Evolutionary conservation across 768 basidiomycete species (phyloP).

Genomic region (Cubamyces lactineus): DNA sequence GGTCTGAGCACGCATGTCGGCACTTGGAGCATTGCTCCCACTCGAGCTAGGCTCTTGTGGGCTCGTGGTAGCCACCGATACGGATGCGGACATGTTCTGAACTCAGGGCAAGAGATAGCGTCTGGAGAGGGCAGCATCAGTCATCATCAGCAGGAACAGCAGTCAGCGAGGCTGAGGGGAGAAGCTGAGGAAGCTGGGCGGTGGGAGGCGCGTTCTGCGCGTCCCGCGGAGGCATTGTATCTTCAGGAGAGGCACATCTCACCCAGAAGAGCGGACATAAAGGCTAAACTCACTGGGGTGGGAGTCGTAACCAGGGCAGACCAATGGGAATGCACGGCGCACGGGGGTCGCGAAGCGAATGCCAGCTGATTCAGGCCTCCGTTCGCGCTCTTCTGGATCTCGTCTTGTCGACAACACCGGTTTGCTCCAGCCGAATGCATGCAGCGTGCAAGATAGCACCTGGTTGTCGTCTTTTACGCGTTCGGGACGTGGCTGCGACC

Average conservation of each 20-base stretch:
- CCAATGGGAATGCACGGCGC: conserved; percentile 13
- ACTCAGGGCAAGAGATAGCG: neutral
- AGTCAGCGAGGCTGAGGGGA: neutral
- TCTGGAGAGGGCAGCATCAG: conserved; percentile 8
- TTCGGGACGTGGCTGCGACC: neutral
- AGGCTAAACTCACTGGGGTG: conserved; percentile 29
- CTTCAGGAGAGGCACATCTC: conserved; percentile 12
- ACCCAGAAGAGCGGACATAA: conserved; percentile 24
- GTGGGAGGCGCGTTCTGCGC: neutral
- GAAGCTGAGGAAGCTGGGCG: conserved; percentile 5
- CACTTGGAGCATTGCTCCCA: neutral
- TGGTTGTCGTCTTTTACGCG: neutral
- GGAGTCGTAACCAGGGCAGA: conserved; percentile 15
- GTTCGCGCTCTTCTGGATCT: conserved; percentile 4
- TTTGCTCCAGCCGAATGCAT: conserved; percentile 16
- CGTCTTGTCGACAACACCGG: conserved; percentile 18
- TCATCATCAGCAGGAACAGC: conserved; percentile 9
- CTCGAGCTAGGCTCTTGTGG: neutral
- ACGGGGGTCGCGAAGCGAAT: neutral
- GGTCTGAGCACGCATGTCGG: neutral
- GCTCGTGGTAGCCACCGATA: neutral
- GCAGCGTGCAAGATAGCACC: conserved; percentile 9
- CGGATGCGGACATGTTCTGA: neutral
- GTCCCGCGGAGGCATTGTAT: conserved; percentile 19
- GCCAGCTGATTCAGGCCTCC: neutral